Evolutionary conservation across 306 rosid species (phyloP), one percentile per base, ranked within the genome.

Genomic region (Dicorynia guianensis): DNA sequence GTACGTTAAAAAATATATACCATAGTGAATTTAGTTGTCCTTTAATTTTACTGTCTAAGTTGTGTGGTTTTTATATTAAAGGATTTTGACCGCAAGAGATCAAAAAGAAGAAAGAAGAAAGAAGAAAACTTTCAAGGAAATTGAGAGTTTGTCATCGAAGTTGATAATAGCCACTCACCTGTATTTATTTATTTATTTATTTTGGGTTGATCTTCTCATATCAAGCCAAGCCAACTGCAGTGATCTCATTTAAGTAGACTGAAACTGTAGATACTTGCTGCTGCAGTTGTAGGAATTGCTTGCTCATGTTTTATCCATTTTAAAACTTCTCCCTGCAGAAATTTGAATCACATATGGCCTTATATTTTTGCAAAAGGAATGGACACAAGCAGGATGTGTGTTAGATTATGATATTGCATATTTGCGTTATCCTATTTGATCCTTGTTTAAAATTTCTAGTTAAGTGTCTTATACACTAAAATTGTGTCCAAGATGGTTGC

Each of bases 1-100:
- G 39, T 39, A 62, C 39, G 48, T 59, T 53, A 67, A 82, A 56
- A 61, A 54, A 67, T 48, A 67, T 17, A 40, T 35, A 57, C 42
- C 50, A 34, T 6, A 15, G 48, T 43, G 52, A 40, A 63, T 18
- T 60, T 66, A 20, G 54, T 53, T 44, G 59, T 82, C 43, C 48
- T 53, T 72, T 53, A 60, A 62, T 13, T 50, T 34, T 19, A 12
- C 15, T 34, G 36, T 75, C 69, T 44, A 3, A 55, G 38, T 20
- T 55, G 19, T 55, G 1, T 19, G 15, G 9, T 1, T 56, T 15
- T 56, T 5, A 44, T 56, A 25, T 25, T 25, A 11, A 56, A 25
- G 62, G 6, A 56, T 25, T 53, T 55, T 55, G 3, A 25, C 62
- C 38, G 10, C 9, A 15, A n/a, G 8, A 20, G 25, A 56, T 44